Conservation (phyloP, 2,329 filamentous ascomycete genomes). For the Thelonectria blattea region DNA sequence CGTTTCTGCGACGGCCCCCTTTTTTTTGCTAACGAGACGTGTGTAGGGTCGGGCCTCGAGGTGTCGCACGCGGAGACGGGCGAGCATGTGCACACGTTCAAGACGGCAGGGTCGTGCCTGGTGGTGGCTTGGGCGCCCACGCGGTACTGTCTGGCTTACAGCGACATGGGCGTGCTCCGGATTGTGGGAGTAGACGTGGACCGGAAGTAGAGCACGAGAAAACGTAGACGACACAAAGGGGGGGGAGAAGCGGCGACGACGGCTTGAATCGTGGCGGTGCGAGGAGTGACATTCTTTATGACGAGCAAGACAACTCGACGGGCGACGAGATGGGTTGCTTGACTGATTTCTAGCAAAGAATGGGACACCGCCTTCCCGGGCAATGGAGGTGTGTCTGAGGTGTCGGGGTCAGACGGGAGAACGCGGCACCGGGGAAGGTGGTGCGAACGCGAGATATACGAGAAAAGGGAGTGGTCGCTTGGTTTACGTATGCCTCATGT, state of each 20-base stretch:
- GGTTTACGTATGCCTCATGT: not conserved
- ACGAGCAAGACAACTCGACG: not conserved
- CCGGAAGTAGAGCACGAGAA: conserved; percentile 40
- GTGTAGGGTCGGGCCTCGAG: conserved; percentile 65
- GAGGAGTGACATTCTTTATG: not conserved
- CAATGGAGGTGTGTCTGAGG: not conserved
- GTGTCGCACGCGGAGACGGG: conserved; percentile 77
- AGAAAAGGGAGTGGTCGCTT: conserved; percentile 2
- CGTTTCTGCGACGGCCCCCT: not conserved
- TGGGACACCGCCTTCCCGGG: conserved; percentile 3
- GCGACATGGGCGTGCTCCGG: conserved; percentile 70
- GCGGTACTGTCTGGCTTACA: conserved; percentile 76
- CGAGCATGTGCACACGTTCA: conserved; percentile 74
- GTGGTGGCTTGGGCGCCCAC: conserved; percentile 79
- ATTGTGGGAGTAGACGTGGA: conserved; percentile 68
- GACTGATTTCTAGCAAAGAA: not conserved
- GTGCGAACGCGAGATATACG: conserved; percentile 16
- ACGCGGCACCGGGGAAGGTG: conserved; percentile 27
- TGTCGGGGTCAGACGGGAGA: conserved; percentile 34
- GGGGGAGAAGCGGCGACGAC: not conserved
- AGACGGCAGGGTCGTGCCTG: conserved; percentile 67
- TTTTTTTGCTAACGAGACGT: conserved; percentile 1
- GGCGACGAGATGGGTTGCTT: not conserved
- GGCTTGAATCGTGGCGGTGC: too few relatives aligned
- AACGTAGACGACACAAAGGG: not conserved